These are phyloP conservation scores for Albizia julibrissin DNA, from an alignment of 306 rosid genomes.

Conservation along the genomic window DNA sequence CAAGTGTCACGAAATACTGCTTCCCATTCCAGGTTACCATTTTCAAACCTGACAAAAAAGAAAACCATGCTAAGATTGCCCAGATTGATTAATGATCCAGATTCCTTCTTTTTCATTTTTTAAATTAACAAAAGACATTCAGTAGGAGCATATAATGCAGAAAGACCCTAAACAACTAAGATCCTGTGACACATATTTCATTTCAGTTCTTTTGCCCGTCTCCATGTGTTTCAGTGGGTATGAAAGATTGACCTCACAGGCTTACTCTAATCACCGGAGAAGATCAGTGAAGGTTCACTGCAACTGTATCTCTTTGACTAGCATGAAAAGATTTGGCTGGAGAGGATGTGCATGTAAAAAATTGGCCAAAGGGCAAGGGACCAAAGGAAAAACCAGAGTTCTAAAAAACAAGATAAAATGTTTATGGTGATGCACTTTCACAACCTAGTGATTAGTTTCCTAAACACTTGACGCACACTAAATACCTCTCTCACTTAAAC, in stretches of 20 bases:
- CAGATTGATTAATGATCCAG: slow-evolving; percentile 9
- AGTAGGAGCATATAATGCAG: neutral
- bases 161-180: slow-evolving; percentile 13
- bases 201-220: slow-evolving; percentile 2
- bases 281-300: slow-evolving; percentile 10
- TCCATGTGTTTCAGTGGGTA: neutral
- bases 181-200: slow-evolving; percentile 14
- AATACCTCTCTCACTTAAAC: neutral
- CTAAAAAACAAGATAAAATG: neutral
- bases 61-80: neutral
- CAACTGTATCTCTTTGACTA: slow-evolving; percentile 1
- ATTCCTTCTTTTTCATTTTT: slow-evolving; percentile 2
- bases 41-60: slow-evolving; percentile 59
- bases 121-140: neutral
- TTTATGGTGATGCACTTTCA: neutral
- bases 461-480: neutral
- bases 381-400: neutral
- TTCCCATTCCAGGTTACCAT: slow-evolving; percentile 76
- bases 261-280: neutral
- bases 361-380: slow-evolving; percentile 15
- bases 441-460: slow-evolving; percentile 9
- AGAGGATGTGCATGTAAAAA: neutral
- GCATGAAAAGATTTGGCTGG: slow-evolving; percentile 8
- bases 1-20: slow-evolving; percentile 62
- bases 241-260: neutral